Base-by-base conservation (phyloP, 768 basidiomycete species). In the Podaxis sp. region DNA sequence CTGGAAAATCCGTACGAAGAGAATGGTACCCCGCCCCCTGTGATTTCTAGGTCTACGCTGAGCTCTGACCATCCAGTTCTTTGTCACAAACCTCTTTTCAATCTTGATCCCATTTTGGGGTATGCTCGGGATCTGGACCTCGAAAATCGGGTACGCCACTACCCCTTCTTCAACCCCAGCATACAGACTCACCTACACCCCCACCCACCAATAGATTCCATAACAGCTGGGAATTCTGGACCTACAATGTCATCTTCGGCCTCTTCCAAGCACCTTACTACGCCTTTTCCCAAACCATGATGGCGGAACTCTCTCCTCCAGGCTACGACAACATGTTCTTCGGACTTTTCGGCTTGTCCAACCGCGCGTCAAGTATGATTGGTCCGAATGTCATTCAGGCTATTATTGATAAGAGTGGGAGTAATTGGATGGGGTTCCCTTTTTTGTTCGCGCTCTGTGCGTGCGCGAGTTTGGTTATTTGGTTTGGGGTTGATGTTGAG, bases 241-340 rank as follows among this genome's bases (percentile, higher is more conserved):
- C 84, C 4, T 94, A 93, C 75, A 93, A 92, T 63, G 78, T 91
- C 54, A 73, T 93, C 2, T 91, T 89, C 66, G 91, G 91, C 12
- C 73, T 93, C 8, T 92, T 92, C 80, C 89, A 93, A 76, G 89
- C 89, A 1, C 93, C 93, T 0, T 95, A 93, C 74, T 94, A 91
- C 70, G 90, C 93, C 0, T 92, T 89, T 70, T 86, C 91, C 2
- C 88, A 91, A 70, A 92, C 90, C 0, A 90, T 91, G 88, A 93
- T 93, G 90, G 89, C 90, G 0, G 93, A 95, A 72, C 82, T 96
- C 11, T 86, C 89, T 5, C 93, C 93, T 12, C 89, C 91, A 1
- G 93, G 93, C 0, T 94, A 91, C 69, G 93, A 94, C 67, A 91
- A 93, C 69, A 93, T 82, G 81, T 94, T 94, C 76, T 95, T 94